phyloP scores from a whole-genome alignment of 2,329 filamentous ascomycete species.

The Metarhizium robertsii region DNA sequence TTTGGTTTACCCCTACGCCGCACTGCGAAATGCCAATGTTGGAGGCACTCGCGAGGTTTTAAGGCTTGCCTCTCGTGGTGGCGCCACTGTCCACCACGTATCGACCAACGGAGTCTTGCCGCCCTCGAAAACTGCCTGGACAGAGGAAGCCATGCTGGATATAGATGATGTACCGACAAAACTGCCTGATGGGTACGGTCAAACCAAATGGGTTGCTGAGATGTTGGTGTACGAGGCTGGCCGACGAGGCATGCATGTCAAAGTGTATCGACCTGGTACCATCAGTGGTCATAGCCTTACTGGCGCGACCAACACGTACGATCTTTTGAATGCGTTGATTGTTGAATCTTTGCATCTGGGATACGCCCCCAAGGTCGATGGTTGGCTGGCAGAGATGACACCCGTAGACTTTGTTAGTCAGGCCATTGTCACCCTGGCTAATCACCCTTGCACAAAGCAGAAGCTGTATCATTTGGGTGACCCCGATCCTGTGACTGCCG shows the following conservation, averaged over 20 bases:
- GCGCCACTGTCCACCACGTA: constrained; percentile 67
- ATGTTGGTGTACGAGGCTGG: constrained; percentile 63
- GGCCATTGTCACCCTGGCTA: constrained; percentile 60
- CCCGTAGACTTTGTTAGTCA: constrained; percentile 74
- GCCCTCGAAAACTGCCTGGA: constrained; percentile 59
- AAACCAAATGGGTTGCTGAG: constrained; percentile 76
- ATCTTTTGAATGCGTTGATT: constrained; percentile 65
- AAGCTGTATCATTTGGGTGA: constrained; percentile 67
- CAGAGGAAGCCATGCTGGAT: constrained; percentile 57
- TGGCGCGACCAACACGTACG: constrained; percentile 69
- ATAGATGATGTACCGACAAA: constrained; percentile 61
- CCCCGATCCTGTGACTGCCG: constrained; percentile 58
- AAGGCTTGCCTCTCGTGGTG: constrained; percentile 56
- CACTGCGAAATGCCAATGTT: constrained; percentile 64
- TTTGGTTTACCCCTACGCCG: constrained; percentile 72
- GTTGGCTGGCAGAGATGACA: constrained; percentile 77
- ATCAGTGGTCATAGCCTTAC: constrained; percentile 70
- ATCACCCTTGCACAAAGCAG: constrained; percentile 52
- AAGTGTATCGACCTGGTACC: constrained; percentile 64
- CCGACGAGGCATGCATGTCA: constrained; percentile 58
- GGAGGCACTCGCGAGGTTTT: constrained; percentile 70
- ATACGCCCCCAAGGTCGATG: constrained; percentile 58
- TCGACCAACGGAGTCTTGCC: constrained; percentile 76
- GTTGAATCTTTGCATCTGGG: constrained; percentile 70
- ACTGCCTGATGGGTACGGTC: constrained; percentile 64